phyloP scores from a whole-genome alignment of 345 rosid species.

The Acer saccharum region DNA sequence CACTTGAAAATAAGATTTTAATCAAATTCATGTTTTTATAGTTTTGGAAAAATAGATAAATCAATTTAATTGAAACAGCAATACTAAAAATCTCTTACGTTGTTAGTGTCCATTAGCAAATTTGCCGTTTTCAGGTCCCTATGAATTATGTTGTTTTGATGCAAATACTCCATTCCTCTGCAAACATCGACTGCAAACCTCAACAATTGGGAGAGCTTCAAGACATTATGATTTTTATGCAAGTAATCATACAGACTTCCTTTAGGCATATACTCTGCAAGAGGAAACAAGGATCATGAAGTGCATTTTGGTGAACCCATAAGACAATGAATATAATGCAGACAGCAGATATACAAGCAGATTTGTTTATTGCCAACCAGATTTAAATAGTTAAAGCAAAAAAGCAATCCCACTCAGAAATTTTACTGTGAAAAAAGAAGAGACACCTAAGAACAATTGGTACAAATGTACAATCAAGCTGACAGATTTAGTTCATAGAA shows the following conservation, averaged over 20 bases:
- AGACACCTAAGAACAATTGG: neutral
- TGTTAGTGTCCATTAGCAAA: slow-evolving; percentile 63
- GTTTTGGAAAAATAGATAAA: neutral
- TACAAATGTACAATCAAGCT: neutral
- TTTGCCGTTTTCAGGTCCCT: slow-evolving; percentile 84
- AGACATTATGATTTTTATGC: slow-evolving; percentile 53
- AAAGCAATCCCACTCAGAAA: neutral
- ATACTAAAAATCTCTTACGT: slow-evolving; percentile 37
- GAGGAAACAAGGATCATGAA: slow-evolving; percentile 12
- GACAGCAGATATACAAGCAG: neutral
- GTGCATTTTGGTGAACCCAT: slow-evolving; percentile 2
- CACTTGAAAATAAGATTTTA: neutral
- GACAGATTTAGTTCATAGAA: neutral
- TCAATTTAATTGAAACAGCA: neutral
- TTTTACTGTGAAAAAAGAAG: neutral
- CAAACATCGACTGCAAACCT: slow-evolving; percentile 70
- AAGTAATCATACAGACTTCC: slow-evolving; percentile 73
- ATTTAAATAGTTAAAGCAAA: slow-evolving; percentile 6
- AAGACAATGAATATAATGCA: neutral
- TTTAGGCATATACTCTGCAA: slow-evolving; percentile 78
- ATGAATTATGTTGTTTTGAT: slow-evolving; percentile 68
- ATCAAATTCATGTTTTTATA: neutral
- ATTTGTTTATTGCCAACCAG: neutral
- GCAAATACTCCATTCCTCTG: slow-evolving; percentile 82
- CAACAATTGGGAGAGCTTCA: slow-evolving; percentile 56